A percentile compares a stretch with the other conserved stretches of the same genome.
These are phyloP conservation scores for Cladophialophora chaetospira DNA, from an alignment of 2,329 filamentous ascomycete genomes.

Conservation along the genomic window DNA sequence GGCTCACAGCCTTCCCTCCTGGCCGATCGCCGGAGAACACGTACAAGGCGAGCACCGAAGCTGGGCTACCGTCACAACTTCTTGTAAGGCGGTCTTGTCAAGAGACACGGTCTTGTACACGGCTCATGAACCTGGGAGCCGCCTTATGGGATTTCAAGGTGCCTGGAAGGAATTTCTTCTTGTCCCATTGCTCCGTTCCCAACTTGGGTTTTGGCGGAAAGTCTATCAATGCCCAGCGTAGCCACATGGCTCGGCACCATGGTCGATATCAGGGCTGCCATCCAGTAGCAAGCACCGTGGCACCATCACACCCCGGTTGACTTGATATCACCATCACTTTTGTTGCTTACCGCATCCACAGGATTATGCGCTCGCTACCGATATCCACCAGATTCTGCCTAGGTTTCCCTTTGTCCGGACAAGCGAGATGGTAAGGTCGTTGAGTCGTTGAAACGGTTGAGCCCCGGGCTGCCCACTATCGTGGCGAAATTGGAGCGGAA, in stretches of 20 bases:
- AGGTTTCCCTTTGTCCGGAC: constrained; percentile 17
- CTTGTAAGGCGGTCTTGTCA: background rate
- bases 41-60: background rate
- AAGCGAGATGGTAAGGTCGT: background rate
- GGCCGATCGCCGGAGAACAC: background rate
- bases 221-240: constrained; percentile 13
- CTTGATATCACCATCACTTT: background rate
- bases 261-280: background rate
- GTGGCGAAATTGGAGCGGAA: background rate
- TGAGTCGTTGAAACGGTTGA: constrained; percentile 4
- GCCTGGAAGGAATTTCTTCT: background rate
- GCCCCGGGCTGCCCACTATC: background rate
- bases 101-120: background rate
- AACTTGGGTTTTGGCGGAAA: background rate
- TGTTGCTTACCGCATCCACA: background rate
- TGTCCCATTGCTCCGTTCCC: constrained; percentile 1
- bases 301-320: background rate
- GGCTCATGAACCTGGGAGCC: background rate
- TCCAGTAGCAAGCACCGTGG: background rate
- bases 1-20: background rate
- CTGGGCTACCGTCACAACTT: background rate
- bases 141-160: background rate
- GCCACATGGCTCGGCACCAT: constrained; percentile 15
- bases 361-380: background rate
- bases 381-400: background rate